Evolutionary conservation across 2,329 filamentous ascomycete species (phyloP).

Genomic region (Orbilia blumenaviensis): DNA sequence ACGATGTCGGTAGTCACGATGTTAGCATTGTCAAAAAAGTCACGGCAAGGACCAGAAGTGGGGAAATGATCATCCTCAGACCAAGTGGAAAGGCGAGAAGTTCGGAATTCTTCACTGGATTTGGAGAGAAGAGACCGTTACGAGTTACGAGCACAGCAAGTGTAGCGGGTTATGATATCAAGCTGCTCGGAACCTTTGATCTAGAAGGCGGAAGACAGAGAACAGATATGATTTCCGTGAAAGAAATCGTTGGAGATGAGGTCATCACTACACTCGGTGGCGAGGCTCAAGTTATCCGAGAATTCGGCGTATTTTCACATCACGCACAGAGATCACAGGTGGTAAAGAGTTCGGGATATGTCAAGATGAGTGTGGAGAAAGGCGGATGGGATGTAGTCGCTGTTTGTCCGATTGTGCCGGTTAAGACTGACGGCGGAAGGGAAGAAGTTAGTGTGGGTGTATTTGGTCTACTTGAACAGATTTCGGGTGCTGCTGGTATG

Average conservation of each 20-base stretch:
- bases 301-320: slow-evolving; percentile 36
- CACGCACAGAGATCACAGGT: slow-evolving; percentile 1
- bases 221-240: slow-evolving; percentile 42
- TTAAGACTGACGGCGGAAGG: slow-evolving; percentile 8
- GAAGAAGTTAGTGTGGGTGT: slow-evolving; percentile 24
- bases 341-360: slow-evolving; percentile 12
- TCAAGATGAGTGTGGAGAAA: slow-evolving; percentile 30
- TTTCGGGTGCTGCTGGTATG: slow-evolving; percentile 38
- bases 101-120: slow-evolving; percentile 27
- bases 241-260: slow-evolving; percentile 1
- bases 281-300: background rate
- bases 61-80: slow-evolving; percentile 11
- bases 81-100: slow-evolving; percentile 4
- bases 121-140: slow-evolving; percentile 7
- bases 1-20: slow-evolving; percentile 83
- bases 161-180: slow-evolving; percentile 21
- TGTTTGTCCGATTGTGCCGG: slow-evolving; percentile 29
- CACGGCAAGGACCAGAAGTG: slow-evolving; percentile 65
- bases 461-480: slow-evolving; percentile 44
- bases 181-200: slow-evolving; percentile 28
- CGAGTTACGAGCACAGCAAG: slow-evolving; percentile 11
- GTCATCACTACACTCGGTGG: background rate
- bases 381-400: slow-evolving; percentile 31
- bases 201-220: slow-evolving; percentile 32
- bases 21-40: slow-evolving; percentile 79